Conservation (phyloP, 2,329 filamentous ascomycete genomes). For the Fusarium cyanostomum region DNA sequence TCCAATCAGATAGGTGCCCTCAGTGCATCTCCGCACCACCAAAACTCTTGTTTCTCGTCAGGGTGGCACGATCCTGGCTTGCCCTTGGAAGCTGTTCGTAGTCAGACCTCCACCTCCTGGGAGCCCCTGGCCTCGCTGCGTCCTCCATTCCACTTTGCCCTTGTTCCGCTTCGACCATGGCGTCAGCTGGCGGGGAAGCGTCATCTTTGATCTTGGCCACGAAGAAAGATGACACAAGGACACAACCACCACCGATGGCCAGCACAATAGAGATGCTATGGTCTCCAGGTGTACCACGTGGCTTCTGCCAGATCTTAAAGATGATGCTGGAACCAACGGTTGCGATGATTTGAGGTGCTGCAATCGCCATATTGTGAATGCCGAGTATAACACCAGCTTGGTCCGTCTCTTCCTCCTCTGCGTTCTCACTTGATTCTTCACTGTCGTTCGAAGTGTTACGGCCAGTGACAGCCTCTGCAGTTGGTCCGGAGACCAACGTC, state of each 20-base stretch:
- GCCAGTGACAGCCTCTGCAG: constrained; percentile 9
- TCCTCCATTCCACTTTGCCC: constrained; percentile 52
- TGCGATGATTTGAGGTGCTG: constrained; percentile 89
- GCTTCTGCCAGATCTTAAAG: constrained; percentile 88
- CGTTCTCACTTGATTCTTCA: constrained; percentile 34
- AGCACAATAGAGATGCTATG: constrained; percentile 88
- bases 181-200: constrained; percentile 50
- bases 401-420: constrained; percentile 67
- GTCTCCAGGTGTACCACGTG: constrained; percentile 83
- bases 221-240: constrained; percentile 79
- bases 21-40: constrained; percentile 55
- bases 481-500: constrained; percentile 21
- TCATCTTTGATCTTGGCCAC: constrained; percentile 75
- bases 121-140: constrained; percentile 20
- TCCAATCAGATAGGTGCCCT: neutral
- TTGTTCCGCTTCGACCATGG: constrained; percentile 54
- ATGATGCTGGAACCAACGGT: constrained; percentile 85
- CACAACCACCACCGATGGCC: constrained; percentile 82
- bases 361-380: constrained; percentile 95
- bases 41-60: constrained; percentile 61
- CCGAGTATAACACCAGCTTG: constrained; percentile 91
- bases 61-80: constrained; percentile 56
- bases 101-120: constrained; percentile 52
- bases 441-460: constrained; percentile 16
- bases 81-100: constrained; percentile 54